A percentile compares a stretch with the other conserved stretches of the same genome.
These are phyloP conservation scores for Calcarisporium arbuscula DNA, from an alignment of 2,329 filamentous ascomycete genomes.

Conservation along the genomic window DNA sequence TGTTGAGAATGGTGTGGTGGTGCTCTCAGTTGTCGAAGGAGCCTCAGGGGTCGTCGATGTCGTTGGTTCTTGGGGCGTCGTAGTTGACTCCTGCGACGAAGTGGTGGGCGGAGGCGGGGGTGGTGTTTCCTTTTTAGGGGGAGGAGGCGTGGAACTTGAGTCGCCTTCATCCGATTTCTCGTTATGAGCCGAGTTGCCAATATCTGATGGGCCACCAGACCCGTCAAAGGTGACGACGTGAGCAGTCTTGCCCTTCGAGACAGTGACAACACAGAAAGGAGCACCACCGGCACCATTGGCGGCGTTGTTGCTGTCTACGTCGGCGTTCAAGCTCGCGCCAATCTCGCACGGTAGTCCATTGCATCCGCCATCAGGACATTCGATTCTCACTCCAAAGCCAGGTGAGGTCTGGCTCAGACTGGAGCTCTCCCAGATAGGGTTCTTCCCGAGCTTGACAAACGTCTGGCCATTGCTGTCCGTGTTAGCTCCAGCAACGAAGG, in stretches of 20 bases:
- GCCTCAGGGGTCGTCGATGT: conserved; percentile 2
- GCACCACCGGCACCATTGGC: conserved; percentile 60
- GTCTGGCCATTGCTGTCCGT: conserved; percentile 58
- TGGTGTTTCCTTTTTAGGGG: conserved; percentile 3
- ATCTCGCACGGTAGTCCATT: conserved; percentile 71
- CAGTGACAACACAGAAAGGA: conserved; percentile 71
- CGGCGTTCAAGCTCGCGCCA: conserved; percentile 52
- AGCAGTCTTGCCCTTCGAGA: conserved; percentile 58
- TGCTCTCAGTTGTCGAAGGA: conserved; percentile 6
- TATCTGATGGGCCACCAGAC: conserved; percentile 25
- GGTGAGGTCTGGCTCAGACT: conserved; percentile 51
- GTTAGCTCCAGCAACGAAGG: conserved; percentile 72
- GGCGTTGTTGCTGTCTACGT: conserved; percentile 48
- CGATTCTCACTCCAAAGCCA: conserved; percentile 62
- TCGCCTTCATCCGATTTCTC: too few species aligned
- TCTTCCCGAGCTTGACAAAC: conserved; percentile 71
- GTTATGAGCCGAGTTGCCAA: conserved; percentile 14
- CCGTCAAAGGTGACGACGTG: conserved; percentile 59
- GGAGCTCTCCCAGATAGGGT: conserved; percentile 62
- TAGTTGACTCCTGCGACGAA: conserved; percentile 6
- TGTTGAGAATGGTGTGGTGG: conserved; percentile 1
- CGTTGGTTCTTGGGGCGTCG: not conserved
- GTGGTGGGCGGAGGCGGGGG: conserved; percentile 12
- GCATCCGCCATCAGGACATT: conserved; percentile 60
- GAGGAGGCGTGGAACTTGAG: conserved; percentile 2